Evolutionary conservation across 441 rosid genomes (phyloP).

Genomic region (Francoa sonchifolia): DNA sequence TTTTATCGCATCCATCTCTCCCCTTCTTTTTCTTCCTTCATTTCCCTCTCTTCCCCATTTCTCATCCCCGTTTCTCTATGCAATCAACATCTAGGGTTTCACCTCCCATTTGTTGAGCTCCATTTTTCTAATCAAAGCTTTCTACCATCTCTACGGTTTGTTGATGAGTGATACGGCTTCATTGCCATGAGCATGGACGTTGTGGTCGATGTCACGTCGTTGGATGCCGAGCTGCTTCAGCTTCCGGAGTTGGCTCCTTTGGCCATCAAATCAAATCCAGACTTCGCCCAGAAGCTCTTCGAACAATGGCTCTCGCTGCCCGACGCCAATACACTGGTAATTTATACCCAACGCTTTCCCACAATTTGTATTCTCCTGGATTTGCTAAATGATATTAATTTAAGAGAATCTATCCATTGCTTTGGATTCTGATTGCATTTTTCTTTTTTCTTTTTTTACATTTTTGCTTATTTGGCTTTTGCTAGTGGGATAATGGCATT

Average conservation of each 20-base stretch:
- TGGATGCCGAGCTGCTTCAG: conserved; percentile 81
- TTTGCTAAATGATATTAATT: neutral
- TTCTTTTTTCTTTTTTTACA: too few species aligned
- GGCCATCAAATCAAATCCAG: conserved; percentile 55
- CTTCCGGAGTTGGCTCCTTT: conserved; percentile 66
- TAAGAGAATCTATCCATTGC: neutral
- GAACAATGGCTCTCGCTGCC: conserved; percentile 95
- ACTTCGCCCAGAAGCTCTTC: conserved; percentile 61
- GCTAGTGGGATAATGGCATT: too few species aligned
- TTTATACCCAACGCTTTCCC: neutral
- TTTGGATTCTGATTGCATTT: too few species aligned
- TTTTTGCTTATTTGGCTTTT: too few species aligned
- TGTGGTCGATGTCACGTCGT: conserved; percentile 44
- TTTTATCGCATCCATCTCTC: conserved; percentile 4
- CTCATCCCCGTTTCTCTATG: neutral
- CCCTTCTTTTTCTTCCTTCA: neutral
- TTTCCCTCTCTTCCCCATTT: neutral
- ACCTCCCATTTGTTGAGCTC: neutral
- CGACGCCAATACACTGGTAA: conserved; percentile 74
- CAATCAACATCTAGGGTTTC: conserved; percentile 14
- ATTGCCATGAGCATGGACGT: conserved; percentile 34
- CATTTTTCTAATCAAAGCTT: neutral
- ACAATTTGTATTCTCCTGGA: neutral
- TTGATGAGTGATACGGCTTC: conserved; percentile 16
- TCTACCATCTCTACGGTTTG: conserved; percentile 14